Evolutionary conservation across 129 eudicot genomes (phyloP).

Genomic region (Artemisia argyi): DNA sequence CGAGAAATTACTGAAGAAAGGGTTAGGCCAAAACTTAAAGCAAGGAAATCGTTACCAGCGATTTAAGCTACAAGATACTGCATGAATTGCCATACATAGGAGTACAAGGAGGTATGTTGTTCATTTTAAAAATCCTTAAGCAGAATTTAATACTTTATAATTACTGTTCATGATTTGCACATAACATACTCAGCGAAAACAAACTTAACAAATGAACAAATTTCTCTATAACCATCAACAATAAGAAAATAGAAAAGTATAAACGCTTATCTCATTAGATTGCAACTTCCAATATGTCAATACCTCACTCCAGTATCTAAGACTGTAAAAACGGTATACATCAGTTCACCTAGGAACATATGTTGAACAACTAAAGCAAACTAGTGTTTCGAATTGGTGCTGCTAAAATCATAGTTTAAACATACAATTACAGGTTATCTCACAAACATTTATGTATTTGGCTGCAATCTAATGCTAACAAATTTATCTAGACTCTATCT

Average conservation of each 20-base stretch:
- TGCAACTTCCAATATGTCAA: too few relatives aligned
- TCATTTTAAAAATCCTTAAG: neutral
- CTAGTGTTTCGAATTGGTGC: neutral
- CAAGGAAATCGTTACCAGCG: neutral
- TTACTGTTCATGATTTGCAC: neutral
- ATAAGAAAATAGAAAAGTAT: neutral
- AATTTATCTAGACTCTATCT: neutral
- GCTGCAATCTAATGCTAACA: neutral
- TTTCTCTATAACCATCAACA: neutral
- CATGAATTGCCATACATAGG: neutral
- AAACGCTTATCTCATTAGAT: neutral
- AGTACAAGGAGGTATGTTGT: neutral
- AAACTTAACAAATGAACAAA: neutral
- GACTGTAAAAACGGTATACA: neutral
- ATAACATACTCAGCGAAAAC: neutral
- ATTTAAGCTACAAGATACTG: neutral
- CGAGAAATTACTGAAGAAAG: neutral
- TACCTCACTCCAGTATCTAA: neutral
- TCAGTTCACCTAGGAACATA: neutral
- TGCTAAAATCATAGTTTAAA: neutral
- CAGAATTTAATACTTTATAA: neutral
- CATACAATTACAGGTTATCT: neutral
- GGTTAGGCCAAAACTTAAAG: neutral
- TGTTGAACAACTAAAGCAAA: conserved; percentile 9
- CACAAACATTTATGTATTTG: conserved; percentile 7